These are phyloP conservation scores for Acanthamoeba quina DNA, from an alignment of 208 protist species.

Conservation along the genomic window DNA sequence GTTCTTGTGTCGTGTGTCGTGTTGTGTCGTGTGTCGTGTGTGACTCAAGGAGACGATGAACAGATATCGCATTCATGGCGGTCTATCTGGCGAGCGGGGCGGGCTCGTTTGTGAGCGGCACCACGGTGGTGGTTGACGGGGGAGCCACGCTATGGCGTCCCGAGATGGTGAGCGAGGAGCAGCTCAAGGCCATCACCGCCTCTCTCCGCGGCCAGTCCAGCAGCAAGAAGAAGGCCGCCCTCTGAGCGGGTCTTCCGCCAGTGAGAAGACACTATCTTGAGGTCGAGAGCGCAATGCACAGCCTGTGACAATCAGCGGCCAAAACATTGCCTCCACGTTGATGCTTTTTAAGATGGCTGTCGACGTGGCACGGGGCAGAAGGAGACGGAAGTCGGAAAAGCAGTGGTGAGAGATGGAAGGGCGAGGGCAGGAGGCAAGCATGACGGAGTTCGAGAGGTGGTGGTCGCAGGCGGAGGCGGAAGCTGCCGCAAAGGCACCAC, in stretches of 20 bases:
- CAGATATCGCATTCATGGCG: conserved; percentile 51
- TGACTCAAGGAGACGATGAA: not conserved
- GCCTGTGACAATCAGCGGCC: too few relatives aligned
- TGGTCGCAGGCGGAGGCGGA: not conserved
- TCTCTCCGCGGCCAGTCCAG: not conserved
- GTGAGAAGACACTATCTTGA: not conserved
- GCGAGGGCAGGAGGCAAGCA: not conserved
- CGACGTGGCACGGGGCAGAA: not conserved
- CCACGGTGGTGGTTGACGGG: conserved; percentile 51
- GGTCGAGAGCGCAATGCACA: not conserved
- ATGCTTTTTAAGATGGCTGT: not conserved
- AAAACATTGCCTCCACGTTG: too few relatives aligned
- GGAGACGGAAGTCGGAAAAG: too few relatives aligned
- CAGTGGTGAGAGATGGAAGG: not conserved
- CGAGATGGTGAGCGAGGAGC: conserved; percentile 38
- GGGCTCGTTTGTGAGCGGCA: conserved; percentile 19
- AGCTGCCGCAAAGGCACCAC: not conserved
- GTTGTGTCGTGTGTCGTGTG: not conserved
- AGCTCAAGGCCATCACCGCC: conserved; percentile 51
- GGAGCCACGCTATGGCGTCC: conserved; percentile 30
- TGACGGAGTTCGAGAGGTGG: not conserved
- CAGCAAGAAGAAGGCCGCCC: conserved; percentile 27
- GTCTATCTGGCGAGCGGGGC: conserved; percentile 46
- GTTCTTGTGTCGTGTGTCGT: too few relatives aligned
- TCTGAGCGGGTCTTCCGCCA: not conserved